Conservation (phyloP, 495 filamentous ascomycete genomes). For the Tuber aestivum region DNA sequence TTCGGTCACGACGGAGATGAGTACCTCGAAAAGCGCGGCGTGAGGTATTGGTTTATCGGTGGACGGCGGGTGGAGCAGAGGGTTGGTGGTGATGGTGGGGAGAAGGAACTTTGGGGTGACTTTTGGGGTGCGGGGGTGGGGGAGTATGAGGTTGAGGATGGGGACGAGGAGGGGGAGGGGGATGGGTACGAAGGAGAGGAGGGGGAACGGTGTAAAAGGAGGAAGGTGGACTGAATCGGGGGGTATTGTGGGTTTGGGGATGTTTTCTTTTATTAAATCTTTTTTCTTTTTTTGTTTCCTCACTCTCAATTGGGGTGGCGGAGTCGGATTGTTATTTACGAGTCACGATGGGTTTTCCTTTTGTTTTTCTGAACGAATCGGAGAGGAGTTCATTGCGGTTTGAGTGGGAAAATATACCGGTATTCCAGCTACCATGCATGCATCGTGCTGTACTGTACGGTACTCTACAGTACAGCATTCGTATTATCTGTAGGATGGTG, state of each 20-base stretch:
- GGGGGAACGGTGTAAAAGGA: background rate
- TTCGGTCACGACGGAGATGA: background rate
- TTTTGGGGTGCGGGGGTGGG: background rate
- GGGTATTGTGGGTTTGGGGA: background rate
- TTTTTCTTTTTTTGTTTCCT: too few relatives aligned
- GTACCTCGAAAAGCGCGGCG: background rate
- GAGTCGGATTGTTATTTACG: background rate
- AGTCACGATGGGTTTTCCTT: background rate
- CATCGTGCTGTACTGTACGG: background rate
- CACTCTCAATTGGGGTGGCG: too few relatives aligned
- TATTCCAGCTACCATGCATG: too few relatives aligned
- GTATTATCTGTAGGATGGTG: too few relatives aligned
- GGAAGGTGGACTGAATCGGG: background rate
- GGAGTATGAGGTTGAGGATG: background rate
- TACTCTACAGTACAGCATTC: background rate
- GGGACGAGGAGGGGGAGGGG: too few relatives aligned
- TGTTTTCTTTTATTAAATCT: too few relatives aligned
- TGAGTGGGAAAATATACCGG: too few relatives aligned
- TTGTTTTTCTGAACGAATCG: background rate
- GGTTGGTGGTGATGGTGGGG: background rate
- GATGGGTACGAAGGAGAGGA: background rate
- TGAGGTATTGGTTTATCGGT: background rate
- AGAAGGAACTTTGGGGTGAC: background rate
- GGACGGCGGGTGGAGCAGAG: background rate
- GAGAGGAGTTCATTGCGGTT: background rate